Evolutionary conservation across 1,139 yeast species (phyloP), one percentile per base, ranked within the genome.

Genomic region (Protomyces lactucae-debilis): DNA sequence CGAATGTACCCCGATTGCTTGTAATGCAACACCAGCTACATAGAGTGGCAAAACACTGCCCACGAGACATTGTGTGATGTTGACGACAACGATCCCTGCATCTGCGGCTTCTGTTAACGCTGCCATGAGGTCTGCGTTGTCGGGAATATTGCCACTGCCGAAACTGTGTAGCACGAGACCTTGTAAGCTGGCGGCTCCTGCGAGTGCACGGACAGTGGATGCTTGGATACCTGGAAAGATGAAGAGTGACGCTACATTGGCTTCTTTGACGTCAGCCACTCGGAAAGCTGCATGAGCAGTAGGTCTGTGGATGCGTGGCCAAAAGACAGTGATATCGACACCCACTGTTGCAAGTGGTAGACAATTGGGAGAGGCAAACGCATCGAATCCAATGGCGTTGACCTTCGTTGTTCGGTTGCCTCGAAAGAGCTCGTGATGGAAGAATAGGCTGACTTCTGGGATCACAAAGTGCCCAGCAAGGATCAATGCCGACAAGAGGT

Each of bases 371-470:
- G 61, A 55, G 14, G 57, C 54, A 52, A 61, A 61, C 2, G 65
- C 65, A 35, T 55, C 60, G 52, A 61, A 61, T 3, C 61, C 65
- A n/a, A 45, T 56, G 9, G 65, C 60, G 14, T 43, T 55, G 52
- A 61, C 25, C 57, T 61, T 61, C 12, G 65, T 61, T 18, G 56
- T 60, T n/a, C 65, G 55, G 39, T 61, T 61, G 39, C 65, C 65
- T 5, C 65, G 23, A 32, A 61, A 61, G 21, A 61, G 51, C 37
- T 52, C 57, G 45, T 61, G 65, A 35, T 61, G 60, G 43, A 61
- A 61, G 46, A 55, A 61, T 23, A 61, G 57, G n/a, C 65, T 18
- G n/a, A 61, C 65, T 28, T 61, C 65, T 3, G 65, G 65, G 14
- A 61, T 61, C 9, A 61, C 61, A 55, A 35, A 61, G 28, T 56